Percentiles rank a stretch among this genome's conserved stretches.
Evolutionary conservation across 139 green algal species (phyloP).

Genomic region (Auxenochlorella pyrenoidosa): DNA sequence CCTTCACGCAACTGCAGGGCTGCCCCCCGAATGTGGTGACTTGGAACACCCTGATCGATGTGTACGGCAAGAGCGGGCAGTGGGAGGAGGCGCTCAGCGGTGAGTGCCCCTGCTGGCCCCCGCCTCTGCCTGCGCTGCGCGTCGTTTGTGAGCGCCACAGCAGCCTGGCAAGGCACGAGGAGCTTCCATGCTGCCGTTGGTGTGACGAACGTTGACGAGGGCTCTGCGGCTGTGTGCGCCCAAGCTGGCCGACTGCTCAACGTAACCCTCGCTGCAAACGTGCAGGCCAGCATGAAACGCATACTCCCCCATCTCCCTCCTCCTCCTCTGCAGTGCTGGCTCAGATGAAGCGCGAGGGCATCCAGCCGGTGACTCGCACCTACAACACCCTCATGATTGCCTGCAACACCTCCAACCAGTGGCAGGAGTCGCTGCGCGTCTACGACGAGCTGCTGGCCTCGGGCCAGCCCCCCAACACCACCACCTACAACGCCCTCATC

Average conservation of each 20-base stretch:
- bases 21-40: conserved; percentile 64
- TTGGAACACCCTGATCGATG: conserved; percentile 83
- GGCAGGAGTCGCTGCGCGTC: conserved; percentile 56
- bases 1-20: conserved; percentile 10
- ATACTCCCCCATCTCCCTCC: background rate
- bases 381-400: conserved; percentile 89
- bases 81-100: conserved; percentile 62
- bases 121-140: background rate
- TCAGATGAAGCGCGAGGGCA: conserved; percentile 55
- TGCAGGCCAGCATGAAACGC: too few relatives aligned
- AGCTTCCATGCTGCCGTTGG: too few relatives aligned
- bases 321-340: conserved; percentile 26
- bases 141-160: too few relatives aligned
- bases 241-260: too few relatives aligned
- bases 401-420: conserved; percentile 87
- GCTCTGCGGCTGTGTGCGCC: too few relatives aligned
- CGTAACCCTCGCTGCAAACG: too few relatives aligned
- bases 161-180: background rate
- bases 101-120: background rate
- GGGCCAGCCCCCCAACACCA: conserved; percentile 76
- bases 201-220: too few relatives aligned
- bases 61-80: conserved; percentile 81
- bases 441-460: conserved; percentile 57
- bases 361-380: conserved; percentile 78
- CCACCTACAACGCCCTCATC: conserved; percentile 84